Evolutionary conservation across 2,329 filamentous ascomycete genomes (phyloP), one percentile per base, ranked within the genome.

Genomic region (Xylariaceae sp.): DNA sequence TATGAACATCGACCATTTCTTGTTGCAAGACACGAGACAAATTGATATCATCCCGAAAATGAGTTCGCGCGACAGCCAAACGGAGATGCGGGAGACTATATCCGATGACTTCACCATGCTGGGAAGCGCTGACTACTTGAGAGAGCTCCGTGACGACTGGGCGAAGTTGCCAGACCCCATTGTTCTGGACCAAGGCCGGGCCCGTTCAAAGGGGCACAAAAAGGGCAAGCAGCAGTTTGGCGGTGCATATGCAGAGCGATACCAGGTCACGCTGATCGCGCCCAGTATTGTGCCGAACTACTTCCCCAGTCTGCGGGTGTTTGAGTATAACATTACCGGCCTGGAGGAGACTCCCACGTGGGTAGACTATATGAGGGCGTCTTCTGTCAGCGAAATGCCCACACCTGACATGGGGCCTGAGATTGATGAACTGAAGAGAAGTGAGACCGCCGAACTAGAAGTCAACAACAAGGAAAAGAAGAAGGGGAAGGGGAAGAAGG

Each of bases 1-100:
- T 60, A 97, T 98, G 92, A 98, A 98, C 57, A 85, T 96, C 49
- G 92, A 98, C 54, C 92, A 98, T 61, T 98, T 98, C 63, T 76
- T 97, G 56, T 67, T 98, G 12, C 87, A 95, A 53, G 90, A 97
- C 59, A 86, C 81, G 41, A 72, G 84, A 28, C 76, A 94, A 1
- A 72, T 96, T 38, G 73, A 85, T 44, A 71, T 88, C 33, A 64
- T 67, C 17, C 64, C 69, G 1, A 43, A 67, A 7, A 48, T 63
- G 30, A 52, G 60, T 2, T 51, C 60, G 7, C 41, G 54, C 14
- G 43, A 53, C 23, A 36, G 59, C 12, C 43, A 50, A 3, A 48
- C 43, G 21, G 38, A 48, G 15, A 42, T 45, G 12, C 66, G 68
- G 34, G 61, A 60, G 44, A 48, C 52, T 13, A 63, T 69, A 56